phyloP scores from a whole-genome alignment of 169 alveolate genomes.

The Eimeria brunetti region DNA sequence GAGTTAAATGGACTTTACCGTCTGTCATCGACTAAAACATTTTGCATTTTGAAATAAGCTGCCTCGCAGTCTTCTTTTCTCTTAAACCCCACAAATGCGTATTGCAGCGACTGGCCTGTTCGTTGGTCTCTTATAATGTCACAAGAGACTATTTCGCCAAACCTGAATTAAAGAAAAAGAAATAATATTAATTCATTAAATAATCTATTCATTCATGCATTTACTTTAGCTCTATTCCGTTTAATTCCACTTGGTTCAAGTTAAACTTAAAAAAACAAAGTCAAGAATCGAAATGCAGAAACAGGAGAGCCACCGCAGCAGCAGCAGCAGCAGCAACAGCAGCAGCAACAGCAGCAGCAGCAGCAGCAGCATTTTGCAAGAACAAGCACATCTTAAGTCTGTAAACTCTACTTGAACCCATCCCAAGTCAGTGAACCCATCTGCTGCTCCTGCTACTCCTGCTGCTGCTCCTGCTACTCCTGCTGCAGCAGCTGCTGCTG shows the following conservation, averaged over 20 bases:
- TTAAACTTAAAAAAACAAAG: too few species aligned
- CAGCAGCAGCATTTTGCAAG: conserved; percentile 19
- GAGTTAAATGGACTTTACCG: conserved; percentile 48
- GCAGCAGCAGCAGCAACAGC: conserved; percentile 9
- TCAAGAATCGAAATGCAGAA: too few species aligned
- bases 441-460: too few species aligned
- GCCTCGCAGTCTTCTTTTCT: conserved; percentile 96
- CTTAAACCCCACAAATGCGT: conserved; percentile 99
- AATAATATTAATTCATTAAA: too few species aligned
- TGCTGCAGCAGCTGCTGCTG: too few species aligned
- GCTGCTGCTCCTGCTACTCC: too few species aligned
- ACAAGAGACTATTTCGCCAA: conserved; percentile 96
- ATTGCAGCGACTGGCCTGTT: conserved; percentile 98
- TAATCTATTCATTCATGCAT: too few species aligned
- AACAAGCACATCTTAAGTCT: too few species aligned
- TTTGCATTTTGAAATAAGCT: conserved; percentile 98
- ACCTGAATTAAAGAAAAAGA: conserved; percentile 86
- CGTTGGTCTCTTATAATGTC: conserved; percentile 98
- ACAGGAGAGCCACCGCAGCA: neutral
- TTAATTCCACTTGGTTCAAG: too few species aligned
- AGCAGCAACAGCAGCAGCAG: conserved; percentile 18
- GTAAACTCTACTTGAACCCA: too few species aligned
- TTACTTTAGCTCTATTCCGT: too few species aligned
- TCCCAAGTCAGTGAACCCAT: too few species aligned
- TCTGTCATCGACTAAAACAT: conserved; percentile 97